Base-by-base conservation (phyloP, 1,284 basidiomycete genomes). In the Cryptococcus sp. region DNA sequence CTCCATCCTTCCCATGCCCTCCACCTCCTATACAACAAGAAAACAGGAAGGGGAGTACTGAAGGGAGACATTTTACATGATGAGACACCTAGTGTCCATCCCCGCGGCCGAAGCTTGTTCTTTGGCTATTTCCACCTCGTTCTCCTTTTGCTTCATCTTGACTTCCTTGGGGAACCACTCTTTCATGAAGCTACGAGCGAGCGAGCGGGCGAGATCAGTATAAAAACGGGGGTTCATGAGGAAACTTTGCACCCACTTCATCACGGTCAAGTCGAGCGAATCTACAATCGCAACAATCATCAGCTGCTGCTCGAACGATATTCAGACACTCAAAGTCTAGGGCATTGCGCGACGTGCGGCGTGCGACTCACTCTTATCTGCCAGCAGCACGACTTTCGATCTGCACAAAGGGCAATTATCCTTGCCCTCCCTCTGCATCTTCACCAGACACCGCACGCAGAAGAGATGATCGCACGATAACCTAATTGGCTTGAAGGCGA, bases 141-240 rank as follows among this genome's bases (percentile, higher is more conserved):
- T 94, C 68, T 86, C 83, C 60, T 83, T 83, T 47, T 87, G 80
- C 76, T 97, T 96, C 68, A 83, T 83, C 64, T 83, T 84, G 17
- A 92, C 83, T 75, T 97, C 94, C 10, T 85, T 75, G 0, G 94
- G 93, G 77, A 98, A 97, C 92, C 93, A 97, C 61, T 89, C 87
- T 63, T 88, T 84, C 86, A 97, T 90, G 68, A 93, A 94, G 65
- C 72, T 75, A 43, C 22, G n/a, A 38, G n/a, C 16, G n/a, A 20
- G 38, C 30, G 17, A 19, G 40, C n/a, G 38, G 23, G 13, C 5
- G 8, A 45, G 42, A 47, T 54, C 54, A 53, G 46, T 35, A 23
- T 19, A 52, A 7, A 52, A 16, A 5, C 5, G 3, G 43, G 23
- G 13, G 43, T 6, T n/a, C 8, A 17, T 22, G 15, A 22, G 45